Base-by-base conservation (phyloP, 352 stramenopile genomes). In the Phytophthora rubi region DNA sequence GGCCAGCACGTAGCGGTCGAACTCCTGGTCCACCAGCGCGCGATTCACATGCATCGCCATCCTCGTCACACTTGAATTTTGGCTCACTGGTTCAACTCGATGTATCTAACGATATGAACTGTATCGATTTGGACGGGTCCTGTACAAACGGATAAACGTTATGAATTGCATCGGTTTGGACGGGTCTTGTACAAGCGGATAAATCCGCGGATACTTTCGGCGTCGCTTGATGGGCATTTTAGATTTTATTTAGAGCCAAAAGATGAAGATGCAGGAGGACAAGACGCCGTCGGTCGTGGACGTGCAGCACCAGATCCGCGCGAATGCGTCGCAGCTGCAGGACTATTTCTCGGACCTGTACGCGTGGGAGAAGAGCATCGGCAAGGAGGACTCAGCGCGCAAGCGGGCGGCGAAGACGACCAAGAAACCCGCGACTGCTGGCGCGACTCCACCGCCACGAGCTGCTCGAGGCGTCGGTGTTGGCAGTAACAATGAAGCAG, bases 271-370 rank as follows among this genome's bases (percentile, higher is more conserved):
- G 66, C 77, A 68, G 54, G 58, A 77, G 45, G 44, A 8, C 37
- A 59, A 59, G 56, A 45, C 35, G 4, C 49, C 70, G 60, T 71
- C 80, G 13, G 73, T 89, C 47, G 68, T 92, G 60, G 73, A 91
- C 18, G 71, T 94, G 62, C 90, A 96, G 80, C 82, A 91, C 37
- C 86, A 96, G 72, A 96, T 95, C 68, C 82, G 87, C 45, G 70
- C 82, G 30, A 96, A 95, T 32, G 88, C 88, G 35, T 81, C 88
- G 12, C 77, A 92, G 62, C 59, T 94, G 49, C 83, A 93, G 61
- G 83, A 94, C 57, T 93, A 94, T 59, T 89, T 95, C 53, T 77
- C 73, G 16, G 86, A 92, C 58, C 69, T 95, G 18, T 93, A 91
- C 53, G 67, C 75, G 7, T 96, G 90, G 89, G 86, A 97, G 65